Conservation (phyloP, 2,329 filamentous ascomycete species). For the Setomelanomma holmii region DNA sequence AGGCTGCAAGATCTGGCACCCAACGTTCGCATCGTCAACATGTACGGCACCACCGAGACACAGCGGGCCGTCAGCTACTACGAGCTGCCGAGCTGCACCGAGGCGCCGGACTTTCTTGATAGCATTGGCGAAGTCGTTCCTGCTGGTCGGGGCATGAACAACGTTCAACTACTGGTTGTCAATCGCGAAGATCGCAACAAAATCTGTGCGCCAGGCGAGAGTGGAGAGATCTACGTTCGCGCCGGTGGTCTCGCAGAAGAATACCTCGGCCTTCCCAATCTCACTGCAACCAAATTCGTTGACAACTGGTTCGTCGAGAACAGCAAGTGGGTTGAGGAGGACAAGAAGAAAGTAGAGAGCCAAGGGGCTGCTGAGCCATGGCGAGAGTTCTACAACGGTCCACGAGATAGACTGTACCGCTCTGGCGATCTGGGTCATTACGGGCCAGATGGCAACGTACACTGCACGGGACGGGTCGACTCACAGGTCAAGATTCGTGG, state of each 20-base stretch:
- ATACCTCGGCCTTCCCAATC: conserved; percentile 69
- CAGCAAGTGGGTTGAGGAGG: conserved; percentile 70
- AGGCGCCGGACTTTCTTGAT: conserved; percentile 70
- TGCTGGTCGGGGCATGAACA: conserved; percentile 83
- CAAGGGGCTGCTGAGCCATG: conserved; percentile 70
- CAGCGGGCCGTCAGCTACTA: conserved; percentile 83
- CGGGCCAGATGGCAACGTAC: conserved; percentile 72
- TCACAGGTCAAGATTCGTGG: conserved; percentile 95
- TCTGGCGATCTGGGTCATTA: conserved; percentile 87
- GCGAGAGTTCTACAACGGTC: conserved; percentile 79
- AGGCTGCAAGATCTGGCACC: conserved; percentile 76
- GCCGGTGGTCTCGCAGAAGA: conserved; percentile 85
- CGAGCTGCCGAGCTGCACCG: conserved; percentile 71
- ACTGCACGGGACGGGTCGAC: conserved; percentile 81
- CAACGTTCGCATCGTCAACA: conserved; percentile 79
- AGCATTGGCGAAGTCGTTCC: conserved; percentile 78
- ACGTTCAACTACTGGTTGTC: conserved; percentile 88
- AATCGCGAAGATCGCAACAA: conserved; percentile 70
- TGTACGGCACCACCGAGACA: conserved; percentile 90
- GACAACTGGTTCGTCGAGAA: conserved; percentile 86
- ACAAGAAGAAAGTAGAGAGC: conserved; percentile 61
- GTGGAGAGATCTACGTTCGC: conserved; percentile 83
- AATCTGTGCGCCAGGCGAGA: conserved; percentile 79
- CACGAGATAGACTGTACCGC: conserved; percentile 84
- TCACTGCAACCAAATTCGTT: conserved; percentile 78